phyloP scores from a whole-genome alignment of 1,139 yeast species.

The Yamadazyma oceani region DNA sequence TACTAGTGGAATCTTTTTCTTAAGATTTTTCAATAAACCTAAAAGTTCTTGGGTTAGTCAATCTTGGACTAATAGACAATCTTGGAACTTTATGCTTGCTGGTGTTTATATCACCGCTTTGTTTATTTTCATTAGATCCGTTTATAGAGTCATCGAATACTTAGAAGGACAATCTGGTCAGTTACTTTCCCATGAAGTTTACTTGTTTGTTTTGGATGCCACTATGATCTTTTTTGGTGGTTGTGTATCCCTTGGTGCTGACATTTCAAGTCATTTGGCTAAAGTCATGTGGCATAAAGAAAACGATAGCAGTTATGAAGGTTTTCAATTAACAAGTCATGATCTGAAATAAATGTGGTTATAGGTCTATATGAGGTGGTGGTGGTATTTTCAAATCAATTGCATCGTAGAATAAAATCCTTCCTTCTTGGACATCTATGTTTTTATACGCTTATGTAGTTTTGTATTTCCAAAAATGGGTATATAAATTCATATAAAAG shows the following conservation, averaged over 20 bases:
- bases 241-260: not conserved
- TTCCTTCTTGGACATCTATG: too few relatives aligned
- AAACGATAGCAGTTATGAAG: too few relatives aligned
- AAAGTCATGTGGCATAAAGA: too few relatives aligned
- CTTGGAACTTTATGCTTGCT: slow-evolving; percentile 15
- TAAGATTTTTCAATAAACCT: slow-evolving; percentile 6
- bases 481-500: too few relatives aligned
- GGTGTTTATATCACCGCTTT: slow-evolving; percentile 25
- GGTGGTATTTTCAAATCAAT: too few relatives aligned
- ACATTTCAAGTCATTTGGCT: not conserved
- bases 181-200: slow-evolving; percentile 11
- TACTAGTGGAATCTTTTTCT: slow-evolving; percentile 9
- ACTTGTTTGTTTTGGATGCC: not conserved
- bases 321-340: too few relatives aligned
- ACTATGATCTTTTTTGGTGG: slow-evolving; percentile 2
- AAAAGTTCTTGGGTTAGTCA: slow-evolving; percentile 3
- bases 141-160: slow-evolving; percentile 40
- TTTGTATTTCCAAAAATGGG: too few relatives aligned
- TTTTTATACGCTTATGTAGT: too few relatives aligned
- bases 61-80: slow-evolving; percentile 6
- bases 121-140: slow-evolving; percentile 39
- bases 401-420: too few relatives aligned
- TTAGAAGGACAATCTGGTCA: slow-evolving; percentile 35
- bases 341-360: too few relatives aligned
- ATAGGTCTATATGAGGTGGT: too few relatives aligned